Evolutionary conservation across 1,284 basidiomycete species (phyloP).

Genomic region (Sutorius eximius): DNA sequence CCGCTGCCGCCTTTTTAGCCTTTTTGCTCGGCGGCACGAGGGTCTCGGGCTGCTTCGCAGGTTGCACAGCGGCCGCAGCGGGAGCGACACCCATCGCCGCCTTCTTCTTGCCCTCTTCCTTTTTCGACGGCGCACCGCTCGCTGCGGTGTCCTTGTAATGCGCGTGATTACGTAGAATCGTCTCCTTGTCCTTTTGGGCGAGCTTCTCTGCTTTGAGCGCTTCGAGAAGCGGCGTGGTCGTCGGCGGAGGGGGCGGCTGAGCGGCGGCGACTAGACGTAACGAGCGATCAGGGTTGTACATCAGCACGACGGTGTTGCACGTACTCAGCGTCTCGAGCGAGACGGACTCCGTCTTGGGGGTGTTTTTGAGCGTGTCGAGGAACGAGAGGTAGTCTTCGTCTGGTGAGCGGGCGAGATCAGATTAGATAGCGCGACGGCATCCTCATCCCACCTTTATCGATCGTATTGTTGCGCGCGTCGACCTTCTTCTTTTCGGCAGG

Average conservation of each 20-base stretch:
- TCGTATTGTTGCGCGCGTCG: conserved; percentile 39
- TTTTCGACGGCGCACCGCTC: conserved; percentile 36
- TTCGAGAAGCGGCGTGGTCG: conserved; percentile 85
- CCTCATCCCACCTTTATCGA: conserved; percentile 23
- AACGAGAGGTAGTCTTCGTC: conserved; percentile 85
- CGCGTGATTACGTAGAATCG: conserved; percentile 64
- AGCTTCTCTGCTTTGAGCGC: conserved; percentile 81
- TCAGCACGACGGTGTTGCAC: conserved; percentile 22
- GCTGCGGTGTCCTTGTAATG: conserved; percentile 57
- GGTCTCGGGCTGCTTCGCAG: conserved; percentile 17
- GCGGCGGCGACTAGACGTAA: conserved; percentile 52
- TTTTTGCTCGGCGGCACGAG: conserved; percentile 37
- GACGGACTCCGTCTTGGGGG: conserved; percentile 53
- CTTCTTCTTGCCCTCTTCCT: conserved; percentile 57
- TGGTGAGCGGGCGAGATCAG: conserved; percentile 28
- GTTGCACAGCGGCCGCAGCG: background rate
- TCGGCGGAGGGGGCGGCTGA: conserved; percentile 59
- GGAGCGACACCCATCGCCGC: conserved; percentile 18
- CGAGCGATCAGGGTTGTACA: conserved; percentile 1
- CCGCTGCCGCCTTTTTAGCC: conserved; percentile 47
- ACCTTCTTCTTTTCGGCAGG: conserved; percentile 73
- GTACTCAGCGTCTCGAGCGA: conserved; percentile 65
- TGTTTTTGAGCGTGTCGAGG: conserved; percentile 59
- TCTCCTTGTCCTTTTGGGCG: conserved; percentile 69
- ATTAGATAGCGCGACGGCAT: background rate